Evolutionary conservation across 352 stramenopile genomes (phyloP).

Genomic region (Phytophthora kernoviae): DNA sequence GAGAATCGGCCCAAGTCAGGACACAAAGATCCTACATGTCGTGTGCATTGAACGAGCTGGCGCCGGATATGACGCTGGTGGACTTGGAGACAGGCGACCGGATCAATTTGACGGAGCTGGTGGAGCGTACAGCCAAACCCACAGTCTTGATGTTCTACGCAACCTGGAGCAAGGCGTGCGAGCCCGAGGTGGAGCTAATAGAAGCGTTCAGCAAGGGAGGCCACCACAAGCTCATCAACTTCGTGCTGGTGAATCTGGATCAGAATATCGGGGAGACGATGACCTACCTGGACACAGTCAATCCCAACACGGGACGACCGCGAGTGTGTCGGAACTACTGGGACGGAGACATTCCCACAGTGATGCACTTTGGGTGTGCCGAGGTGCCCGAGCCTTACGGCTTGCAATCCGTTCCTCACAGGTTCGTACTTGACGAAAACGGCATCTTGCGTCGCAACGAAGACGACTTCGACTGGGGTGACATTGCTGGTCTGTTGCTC

Average conservation of each 20-base stretch:
- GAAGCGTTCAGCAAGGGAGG: slow-evolving; percentile 60
- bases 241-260: slow-evolving; percentile 68
- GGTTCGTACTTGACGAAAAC: slow-evolving; percentile 50
- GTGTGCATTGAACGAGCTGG: slow-evolving; percentile 50
- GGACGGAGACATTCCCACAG: slow-evolving; percentile 47
- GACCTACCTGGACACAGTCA: slow-evolving; percentile 49
- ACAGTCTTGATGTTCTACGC: slow-evolving; percentile 68
- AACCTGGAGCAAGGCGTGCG: slow-evolving; percentile 65
- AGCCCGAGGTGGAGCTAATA: slow-evolving; percentile 57
- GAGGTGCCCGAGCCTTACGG: slow-evolving; percentile 61
- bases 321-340: slow-evolving; percentile 59
- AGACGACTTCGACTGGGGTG: slow-evolving; percentile 67
- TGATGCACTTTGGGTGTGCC: slow-evolving; percentile 57
- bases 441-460: slow-evolving; percentile 55
- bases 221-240: slow-evolving; percentile 54
- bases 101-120: slow-evolving; percentile 39
- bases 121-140: slow-evolving; percentile 36
- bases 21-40: too few species aligned
- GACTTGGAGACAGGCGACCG: slow-evolving; percentile 57
- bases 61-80: slow-evolving; percentile 51
- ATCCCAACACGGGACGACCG: slow-evolving; percentile 38
- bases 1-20: too few species aligned
- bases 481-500: slow-evolving; percentile 54
- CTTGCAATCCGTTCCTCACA: slow-evolving; percentile 55
- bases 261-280: slow-evolving; percentile 60